These are phyloP conservation scores for Aspergillus floridensis DNA, from an alignment of 2,329 filamentous ascomycete species.

Conservation along the genomic window DNA sequence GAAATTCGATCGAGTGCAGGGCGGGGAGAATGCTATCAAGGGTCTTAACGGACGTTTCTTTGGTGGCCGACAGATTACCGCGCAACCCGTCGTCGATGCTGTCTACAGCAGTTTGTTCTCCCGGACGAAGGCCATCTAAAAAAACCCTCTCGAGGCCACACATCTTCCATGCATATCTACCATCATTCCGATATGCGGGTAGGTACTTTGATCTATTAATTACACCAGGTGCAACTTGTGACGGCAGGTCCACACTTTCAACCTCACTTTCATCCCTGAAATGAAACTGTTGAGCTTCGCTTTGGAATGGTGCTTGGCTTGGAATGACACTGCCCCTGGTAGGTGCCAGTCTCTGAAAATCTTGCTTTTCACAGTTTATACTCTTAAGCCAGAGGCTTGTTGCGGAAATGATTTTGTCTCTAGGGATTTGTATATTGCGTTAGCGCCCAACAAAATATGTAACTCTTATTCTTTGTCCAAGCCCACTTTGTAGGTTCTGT, in stretches of 20 bases:
- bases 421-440: conserved; percentile 23
- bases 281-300: conserved; percentile 14
- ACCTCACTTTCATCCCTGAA: conserved; percentile 8
- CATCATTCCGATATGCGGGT: conserved; percentile 18
- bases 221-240: conserved; percentile 27
- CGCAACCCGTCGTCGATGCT: conserved; percentile 93
- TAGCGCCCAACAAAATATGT: conserved; percentile 15
- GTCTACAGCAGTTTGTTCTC: conserved; percentile 97
- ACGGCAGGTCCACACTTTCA: conserved; percentile 18
- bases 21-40: conserved; percentile 95
- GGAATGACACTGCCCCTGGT: conserved; percentile 38
- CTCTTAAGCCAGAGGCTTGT: conserved; percentile 23
- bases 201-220: conserved; percentile 31
- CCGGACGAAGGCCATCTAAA: conserved; percentile 73
- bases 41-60: conserved; percentile 97
- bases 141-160: conserved; percentile 33
- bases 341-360: conserved; percentile 33
- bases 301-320: conserved; percentile 23
- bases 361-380: conserved; percentile 18
- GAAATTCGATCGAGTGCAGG: conserved; percentile 94
- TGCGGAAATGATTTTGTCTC: conserved; percentile 29
- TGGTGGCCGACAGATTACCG: conserved; percentile 87
- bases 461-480: conserved; percentile 3
- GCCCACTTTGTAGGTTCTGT: neutral
- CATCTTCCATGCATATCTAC: conserved; percentile 10